These are phyloP conservation scores for Xylaria curta DNA, from an alignment of 495 filamentous ascomycete species.

Conservation along the genomic window DNA sequence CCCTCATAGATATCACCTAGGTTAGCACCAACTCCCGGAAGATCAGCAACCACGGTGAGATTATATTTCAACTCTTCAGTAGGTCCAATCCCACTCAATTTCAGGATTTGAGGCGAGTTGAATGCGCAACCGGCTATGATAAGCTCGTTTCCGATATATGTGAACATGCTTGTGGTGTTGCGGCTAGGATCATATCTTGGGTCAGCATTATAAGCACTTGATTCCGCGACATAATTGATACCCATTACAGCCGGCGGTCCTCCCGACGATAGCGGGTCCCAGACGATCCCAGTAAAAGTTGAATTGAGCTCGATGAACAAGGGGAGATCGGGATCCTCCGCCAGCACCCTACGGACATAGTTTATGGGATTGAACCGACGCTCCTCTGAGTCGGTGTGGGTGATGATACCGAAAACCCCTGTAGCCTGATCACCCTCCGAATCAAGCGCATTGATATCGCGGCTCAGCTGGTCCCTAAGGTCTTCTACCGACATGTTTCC, in stretches of 20 bases:
- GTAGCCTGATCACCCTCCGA: slow-evolving; percentile 38
- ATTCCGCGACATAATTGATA: slow-evolving; percentile 46
- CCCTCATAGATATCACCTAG: slow-evolving; percentile 61
- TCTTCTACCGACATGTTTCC: slow-evolving; percentile 35
- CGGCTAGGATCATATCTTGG: slow-evolving; percentile 38
- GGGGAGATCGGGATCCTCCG: slow-evolving; percentile 42
- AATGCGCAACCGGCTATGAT: slow-evolving; percentile 62
- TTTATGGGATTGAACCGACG: slow-evolving; percentile 45
- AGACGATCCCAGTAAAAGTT: slow-evolving; percentile 37
- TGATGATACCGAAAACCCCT: slow-evolving; percentile 44
- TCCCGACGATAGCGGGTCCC: slow-evolving; percentile 32
- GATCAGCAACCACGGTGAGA: slow-evolving; percentile 54
- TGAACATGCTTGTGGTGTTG: slow-evolving; percentile 33
- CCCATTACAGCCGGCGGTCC: slow-evolving; percentile 43
- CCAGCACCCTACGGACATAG: slow-evolving; percentile 43
- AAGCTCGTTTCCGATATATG: slow-evolving; percentile 49
- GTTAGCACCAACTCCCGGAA: slow-evolving; percentile 63
- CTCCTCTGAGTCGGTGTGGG: slow-evolving; percentile 42
- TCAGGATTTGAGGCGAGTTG: slow-evolving; percentile 63
- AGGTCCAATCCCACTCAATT: slow-evolving; percentile 62
- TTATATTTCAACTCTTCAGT: slow-evolving; percentile 54
- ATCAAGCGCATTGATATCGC: slow-evolving; percentile 38
- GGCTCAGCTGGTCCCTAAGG: slow-evolving; percentile 25
- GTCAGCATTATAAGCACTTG: slow-evolving; percentile 49
- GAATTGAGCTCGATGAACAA: slow-evolving; percentile 44